Base-by-base conservation (phyloP, 1,284 basidiomycete species). In the Anthracocystis setariae region DNA sequence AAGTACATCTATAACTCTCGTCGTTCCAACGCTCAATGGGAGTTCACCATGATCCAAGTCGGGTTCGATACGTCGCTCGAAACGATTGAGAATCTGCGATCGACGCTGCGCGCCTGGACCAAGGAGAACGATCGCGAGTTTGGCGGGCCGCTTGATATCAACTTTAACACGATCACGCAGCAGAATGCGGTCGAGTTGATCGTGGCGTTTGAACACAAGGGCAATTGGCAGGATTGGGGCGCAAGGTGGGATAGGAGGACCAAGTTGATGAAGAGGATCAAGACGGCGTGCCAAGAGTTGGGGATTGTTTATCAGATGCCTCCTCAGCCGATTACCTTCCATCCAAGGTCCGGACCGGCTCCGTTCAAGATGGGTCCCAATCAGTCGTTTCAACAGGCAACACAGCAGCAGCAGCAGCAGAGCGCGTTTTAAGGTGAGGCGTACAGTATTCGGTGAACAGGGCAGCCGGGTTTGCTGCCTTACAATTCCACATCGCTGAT, bases 221-320 rank as follows among this genome's bases (percentile, higher is more conserved):
- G 89, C 38, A 92, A 92, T 80, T 92, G 91, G 91, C 91, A 92
- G 81, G 90, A 92, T 73, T 92, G 91, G 91, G 90, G 90, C 51
- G 90, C 88, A 13, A 86, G 91, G 56, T 92, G 81, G 83, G 60
- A 59, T 40, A 56, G 79, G 20, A 64, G 81, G 42, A 81, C 79
- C 35, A 73, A 75, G 49, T 39, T 83, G 20, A 80, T 83, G 76
- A 74, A 73, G 27, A 62, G 66, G 44, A 56, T 81, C 62, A 79
- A 79, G 58, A 56, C 54, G 23, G 47, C 68, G 9, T 71, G 66
- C 43, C 69, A 79, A 35, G 72, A 79, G 39, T 48, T 81, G 12
- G 56, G 58, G 9, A 73, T 81, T 24, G 52, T 46, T 2, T 79
- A 80, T 59, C 47, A 65, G 46, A 67, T 80, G 27, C 78, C 78